Conservation (phyloP, 129 eudicot genomes). For the Pulicaria dysenterica region DNA sequence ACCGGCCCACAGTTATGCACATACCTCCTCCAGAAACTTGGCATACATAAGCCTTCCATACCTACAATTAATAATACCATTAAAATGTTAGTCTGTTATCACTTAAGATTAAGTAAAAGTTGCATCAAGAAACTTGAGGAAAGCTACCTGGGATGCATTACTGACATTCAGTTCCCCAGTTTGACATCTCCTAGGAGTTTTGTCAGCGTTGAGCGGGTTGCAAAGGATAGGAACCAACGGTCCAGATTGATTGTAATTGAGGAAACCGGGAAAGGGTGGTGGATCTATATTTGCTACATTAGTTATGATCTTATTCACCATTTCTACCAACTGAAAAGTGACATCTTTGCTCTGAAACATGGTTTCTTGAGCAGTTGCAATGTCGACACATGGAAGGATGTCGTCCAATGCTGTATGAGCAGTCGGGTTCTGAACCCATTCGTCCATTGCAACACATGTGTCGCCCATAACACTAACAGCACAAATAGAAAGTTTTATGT, state of each 20-base stretch:
- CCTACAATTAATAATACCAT: slow-evolving; percentile 41
- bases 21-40: slow-evolving; percentile 48
- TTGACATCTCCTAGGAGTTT: slow-evolving; percentile 50
- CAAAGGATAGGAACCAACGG: slow-evolving; percentile 82
- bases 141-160: slow-evolving; percentile 65
- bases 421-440: slow-evolving; percentile 75
- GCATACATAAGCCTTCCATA: slow-evolving; percentile 72
- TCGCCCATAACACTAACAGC: slow-evolving; percentile 65
- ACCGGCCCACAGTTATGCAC: slow-evolving; percentile 74
- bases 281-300: slow-evolving; percentile 56
- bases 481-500: slow-evolving; percentile 6
- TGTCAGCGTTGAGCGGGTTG: slow-evolving; percentile 63
- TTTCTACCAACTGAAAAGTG: slow-evolving; percentile 57
- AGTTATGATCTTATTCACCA: slow-evolving; percentile 53
- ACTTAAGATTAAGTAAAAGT: slow-evolving; percentile 7
- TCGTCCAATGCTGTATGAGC: slow-evolving; percentile 82
- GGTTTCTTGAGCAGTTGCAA: slow-evolving; percentile 61
- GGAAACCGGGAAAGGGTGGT: slow-evolving; percentile 42
- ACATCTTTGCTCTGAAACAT: slow-evolving; percentile 70
- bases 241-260: slow-evolving; percentile 76
- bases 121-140: slow-evolving; percentile 2
- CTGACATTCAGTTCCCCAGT: slow-evolving; percentile 54
- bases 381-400: slow-evolving; percentile 80
- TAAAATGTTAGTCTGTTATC: slow-evolving; percentile 1
- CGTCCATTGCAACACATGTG: slow-evolving; percentile 87